phyloP scores from a whole-genome alignment of 1,139 yeast genomes.

The Candida neerlandica region DNA sequence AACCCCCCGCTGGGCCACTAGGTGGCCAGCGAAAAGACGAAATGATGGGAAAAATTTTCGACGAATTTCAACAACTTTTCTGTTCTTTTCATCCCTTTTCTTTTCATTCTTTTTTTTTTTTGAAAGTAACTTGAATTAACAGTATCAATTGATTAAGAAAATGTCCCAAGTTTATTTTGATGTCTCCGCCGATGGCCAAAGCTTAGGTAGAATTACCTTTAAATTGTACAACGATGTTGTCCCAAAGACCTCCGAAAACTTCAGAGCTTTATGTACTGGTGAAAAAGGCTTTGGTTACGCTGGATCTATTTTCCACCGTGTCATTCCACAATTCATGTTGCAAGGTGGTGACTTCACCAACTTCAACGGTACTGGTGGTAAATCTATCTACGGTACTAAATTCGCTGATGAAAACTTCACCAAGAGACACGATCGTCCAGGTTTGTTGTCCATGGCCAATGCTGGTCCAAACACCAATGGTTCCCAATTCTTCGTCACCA shows the following conservation, averaged over 20 bases:
- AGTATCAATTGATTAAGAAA: conserved; percentile 11
- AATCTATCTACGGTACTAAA: conserved; percentile 36
- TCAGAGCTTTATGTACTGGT: conserved; percentile 93
- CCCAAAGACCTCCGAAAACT: conserved; percentile 96
- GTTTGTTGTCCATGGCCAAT: conserved; percentile 46
- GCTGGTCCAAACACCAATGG: conserved; percentile 49
- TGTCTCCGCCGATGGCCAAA: conserved; percentile 63
- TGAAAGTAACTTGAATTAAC: neutral
- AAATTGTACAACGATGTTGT: conserved; percentile 85
- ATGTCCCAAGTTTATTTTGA: conserved; percentile 77
- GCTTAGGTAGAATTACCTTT: conserved; percentile 37
- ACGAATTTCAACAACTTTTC: neutral
- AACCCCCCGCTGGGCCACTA: no score
- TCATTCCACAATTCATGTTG: conserved; percentile 46
- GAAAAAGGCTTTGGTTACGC: conserved; percentile 84
- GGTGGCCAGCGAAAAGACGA: neutral
- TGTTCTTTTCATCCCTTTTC: conserved; percentile 25
- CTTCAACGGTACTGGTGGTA: conserved; percentile 45
- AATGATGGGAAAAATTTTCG: neutral
- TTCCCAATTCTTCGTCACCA: conserved; percentile 45
- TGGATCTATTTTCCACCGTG: conserved; percentile 42
- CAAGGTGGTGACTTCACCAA: conserved; percentile 49
- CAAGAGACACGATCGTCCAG: conserved; percentile 37
- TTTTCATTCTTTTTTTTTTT: conserved; percentile 27
- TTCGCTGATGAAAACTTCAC: conserved; percentile 43